These are phyloP conservation scores for Nicotiana paniculata DNA, from an alignment of 257 asterid genomes.

Conservation along the genomic window DNA sequence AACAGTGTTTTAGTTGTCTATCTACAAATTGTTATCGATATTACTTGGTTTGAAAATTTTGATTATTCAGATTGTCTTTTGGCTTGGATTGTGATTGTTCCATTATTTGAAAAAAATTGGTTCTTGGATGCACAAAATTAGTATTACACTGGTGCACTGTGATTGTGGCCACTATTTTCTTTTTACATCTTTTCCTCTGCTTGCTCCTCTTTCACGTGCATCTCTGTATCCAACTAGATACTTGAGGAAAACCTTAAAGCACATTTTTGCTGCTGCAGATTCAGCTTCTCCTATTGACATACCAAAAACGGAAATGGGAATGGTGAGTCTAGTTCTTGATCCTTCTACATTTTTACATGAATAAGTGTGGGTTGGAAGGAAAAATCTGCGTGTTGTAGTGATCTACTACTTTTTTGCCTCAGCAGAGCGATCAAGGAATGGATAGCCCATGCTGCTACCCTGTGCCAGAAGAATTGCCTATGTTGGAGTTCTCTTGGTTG, in stretches of 20 bases:
- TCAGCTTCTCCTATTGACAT: not conserved
- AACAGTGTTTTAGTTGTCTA: not conserved
- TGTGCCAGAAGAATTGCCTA: slow-evolving; percentile 33
- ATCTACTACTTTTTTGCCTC: not conserved
- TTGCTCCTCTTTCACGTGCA: not conserved
- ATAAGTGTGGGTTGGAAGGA: not conserved
- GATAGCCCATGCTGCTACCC: slow-evolving; percentile 2
- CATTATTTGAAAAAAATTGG: not conserved
- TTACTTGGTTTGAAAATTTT: not conserved
- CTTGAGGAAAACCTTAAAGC: not conserved
- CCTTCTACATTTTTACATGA: not conserved
- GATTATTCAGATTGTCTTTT: not conserved
- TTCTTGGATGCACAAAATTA: not conserved
- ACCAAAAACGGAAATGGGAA: not conserved
- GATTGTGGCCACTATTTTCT: not conserved
- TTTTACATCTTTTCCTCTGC: not conserved
- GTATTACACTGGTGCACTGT: not conserved
- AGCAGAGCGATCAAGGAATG: slow-evolving; percentile 22
- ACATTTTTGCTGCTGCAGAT: not conserved
- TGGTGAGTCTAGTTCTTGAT: slow-evolving; percentile 6
- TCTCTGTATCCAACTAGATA: not conserved
- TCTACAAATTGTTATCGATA: not conserved
- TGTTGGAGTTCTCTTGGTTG: slow-evolving; percentile 32
- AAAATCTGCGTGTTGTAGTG: not conserved
- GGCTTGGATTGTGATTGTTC: not conserved